A percentile compares a stretch with the other conserved stretches of the same genome.
Evolutionary conservation across 108 stramenopile species (phyloP).

Genomic region (Nitzschia putrida): DNA sequence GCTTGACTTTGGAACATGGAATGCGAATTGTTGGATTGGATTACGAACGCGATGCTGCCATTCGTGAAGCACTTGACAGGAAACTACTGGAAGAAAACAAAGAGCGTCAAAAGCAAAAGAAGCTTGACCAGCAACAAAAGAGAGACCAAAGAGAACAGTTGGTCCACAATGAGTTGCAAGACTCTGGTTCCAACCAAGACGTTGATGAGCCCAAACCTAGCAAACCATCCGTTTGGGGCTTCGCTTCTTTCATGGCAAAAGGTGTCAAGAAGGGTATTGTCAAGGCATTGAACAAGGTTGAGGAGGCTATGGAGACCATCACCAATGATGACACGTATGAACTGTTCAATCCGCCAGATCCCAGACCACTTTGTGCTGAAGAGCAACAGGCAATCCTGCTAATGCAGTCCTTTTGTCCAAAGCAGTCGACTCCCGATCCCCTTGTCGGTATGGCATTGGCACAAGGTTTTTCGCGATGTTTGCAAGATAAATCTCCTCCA

Average conservation of each 20-base stretch:
- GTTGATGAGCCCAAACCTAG: constrained; percentile 29
- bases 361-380: constrained; percentile 60
- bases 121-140: background rate
- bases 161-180: background rate
- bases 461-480: constrained; percentile 64
- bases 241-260: constrained; percentile 80
- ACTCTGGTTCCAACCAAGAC: background rate
- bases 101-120: constrained; percentile 14
- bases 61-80: constrained; percentile 37
- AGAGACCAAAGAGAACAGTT: background rate
- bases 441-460: constrained; percentile 70
- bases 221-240: constrained; percentile 58
- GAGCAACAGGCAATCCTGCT: constrained; percentile 69
- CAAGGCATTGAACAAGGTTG: constrained; percentile 48
- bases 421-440: constrained; percentile 75
- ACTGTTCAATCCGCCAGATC: constrained; percentile 66
- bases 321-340: constrained; percentile 52
- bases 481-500: constrained; percentile 59
- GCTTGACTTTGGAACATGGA: constrained; percentile 60
- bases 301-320: constrained; percentile 38
- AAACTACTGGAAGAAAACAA: constrained; percentile 27
- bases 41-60: constrained; percentile 45
- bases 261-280: constrained; percentile 62
- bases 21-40: constrained; percentile 51
- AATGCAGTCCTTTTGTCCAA: constrained; percentile 78